phyloP scores from a whole-genome alignment of 441 rosid genomes.

The Melastoma candidum region DNA sequence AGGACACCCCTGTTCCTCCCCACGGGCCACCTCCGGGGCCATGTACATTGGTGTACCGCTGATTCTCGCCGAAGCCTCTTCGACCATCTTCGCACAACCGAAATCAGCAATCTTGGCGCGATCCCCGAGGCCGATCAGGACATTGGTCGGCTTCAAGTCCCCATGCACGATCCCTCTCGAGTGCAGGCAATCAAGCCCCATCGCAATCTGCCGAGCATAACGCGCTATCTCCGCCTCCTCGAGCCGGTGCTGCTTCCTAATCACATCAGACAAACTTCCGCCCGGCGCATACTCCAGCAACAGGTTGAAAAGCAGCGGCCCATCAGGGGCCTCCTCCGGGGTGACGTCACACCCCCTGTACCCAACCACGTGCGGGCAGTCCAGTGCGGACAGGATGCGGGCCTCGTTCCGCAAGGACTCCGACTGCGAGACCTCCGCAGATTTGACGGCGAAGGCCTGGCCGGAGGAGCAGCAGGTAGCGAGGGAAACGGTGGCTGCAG shows the following conservation, averaged over 20 bases:
- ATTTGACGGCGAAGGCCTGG: slow-evolving; percentile 55
- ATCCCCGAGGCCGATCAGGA: slow-evolving; percentile 29
- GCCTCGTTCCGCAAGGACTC: slow-evolving; percentile 46
- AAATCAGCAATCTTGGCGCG: slow-evolving; percentile 61
- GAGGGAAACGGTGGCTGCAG: slow-evolving; percentile 74
- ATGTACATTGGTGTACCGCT: slow-evolving; percentile 92
- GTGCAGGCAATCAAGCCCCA: slow-evolving; percentile 59
- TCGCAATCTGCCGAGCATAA: slow-evolving; percentile 33
- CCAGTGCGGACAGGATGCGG: slow-evolving; percentile 37
- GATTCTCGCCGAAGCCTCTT: slow-evolving; percentile 18
- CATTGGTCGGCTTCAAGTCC: slow-evolving; percentile 53
- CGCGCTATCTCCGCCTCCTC: slow-evolving; percentile 39
- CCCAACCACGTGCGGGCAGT: slow-evolving; percentile 49
- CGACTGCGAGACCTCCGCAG: slow-evolving; percentile 47
- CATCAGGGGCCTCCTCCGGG: slow-evolving; percentile 18
- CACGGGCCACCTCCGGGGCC: slow-evolving; percentile 89
- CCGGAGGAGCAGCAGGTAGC: slow-evolving; percentile 44
- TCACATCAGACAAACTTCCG: slow-evolving; percentile 54
- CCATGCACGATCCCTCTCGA: slow-evolving; percentile 50
- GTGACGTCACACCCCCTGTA: slow-evolving; percentile 46
- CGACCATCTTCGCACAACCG: slow-evolving; percentile 49
- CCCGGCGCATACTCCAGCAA: slow-evolving; percentile 54
- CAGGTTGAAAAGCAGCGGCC: slow-evolving; percentile 37
- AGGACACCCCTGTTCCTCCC: slow-evolving; percentile 57
- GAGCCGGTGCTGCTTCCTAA: slow-evolving; percentile 43